phyloP scores from a whole-genome alignment of 2,329 filamentous ascomycete genomes.

The Colletotrichum godetiae region DNA sequence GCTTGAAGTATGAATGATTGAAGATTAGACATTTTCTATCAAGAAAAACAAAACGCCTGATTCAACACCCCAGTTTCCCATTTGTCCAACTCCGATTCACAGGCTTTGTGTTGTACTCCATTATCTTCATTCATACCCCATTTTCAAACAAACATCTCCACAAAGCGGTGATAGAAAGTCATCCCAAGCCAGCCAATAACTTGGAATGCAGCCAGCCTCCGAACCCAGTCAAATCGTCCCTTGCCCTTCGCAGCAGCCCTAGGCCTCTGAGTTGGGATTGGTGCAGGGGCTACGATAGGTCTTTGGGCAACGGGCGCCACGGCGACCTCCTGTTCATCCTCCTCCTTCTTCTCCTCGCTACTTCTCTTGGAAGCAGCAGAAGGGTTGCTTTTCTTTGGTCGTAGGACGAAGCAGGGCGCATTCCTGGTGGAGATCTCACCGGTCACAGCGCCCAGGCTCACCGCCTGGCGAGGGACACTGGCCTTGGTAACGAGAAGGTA shows the following conservation, averaged over 20 bases:
- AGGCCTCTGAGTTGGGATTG: not conserved
- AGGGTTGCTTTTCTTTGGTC: not conserved
- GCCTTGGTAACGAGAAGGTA: constrained; percentile 39
- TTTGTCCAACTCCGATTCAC: not conserved
- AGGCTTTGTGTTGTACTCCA: not conserved
- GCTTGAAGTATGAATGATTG: not conserved
- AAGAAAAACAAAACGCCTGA: not conserved
- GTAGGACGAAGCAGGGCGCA: constrained; percentile 18
- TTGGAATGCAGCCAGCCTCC: constrained; percentile 23
- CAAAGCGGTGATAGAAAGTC: constrained; percentile 24
- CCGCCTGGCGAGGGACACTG: constrained; percentile 33
- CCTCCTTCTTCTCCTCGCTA: not conserved
- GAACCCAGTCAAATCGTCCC: constrained; percentile 21
- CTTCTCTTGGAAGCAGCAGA: not conserved
- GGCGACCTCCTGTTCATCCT: not conserved
- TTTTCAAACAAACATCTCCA: constrained; percentile 22
- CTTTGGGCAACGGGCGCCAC: not conserved
- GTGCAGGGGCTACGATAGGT: not conserved
- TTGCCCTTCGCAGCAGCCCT: not conserved
- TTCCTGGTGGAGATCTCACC: constrained; percentile 2
- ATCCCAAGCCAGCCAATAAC: constrained; percentile 21
- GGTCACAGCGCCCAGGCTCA: constrained; percentile 21
- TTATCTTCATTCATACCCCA: not conserved
- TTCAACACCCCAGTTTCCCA: not conserved
- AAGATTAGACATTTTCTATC: constrained; percentile 5